Evolutionary conservation across 2,329 filamentous ascomycete species (phyloP).

Genomic region (Shiraia sp.): DNA sequence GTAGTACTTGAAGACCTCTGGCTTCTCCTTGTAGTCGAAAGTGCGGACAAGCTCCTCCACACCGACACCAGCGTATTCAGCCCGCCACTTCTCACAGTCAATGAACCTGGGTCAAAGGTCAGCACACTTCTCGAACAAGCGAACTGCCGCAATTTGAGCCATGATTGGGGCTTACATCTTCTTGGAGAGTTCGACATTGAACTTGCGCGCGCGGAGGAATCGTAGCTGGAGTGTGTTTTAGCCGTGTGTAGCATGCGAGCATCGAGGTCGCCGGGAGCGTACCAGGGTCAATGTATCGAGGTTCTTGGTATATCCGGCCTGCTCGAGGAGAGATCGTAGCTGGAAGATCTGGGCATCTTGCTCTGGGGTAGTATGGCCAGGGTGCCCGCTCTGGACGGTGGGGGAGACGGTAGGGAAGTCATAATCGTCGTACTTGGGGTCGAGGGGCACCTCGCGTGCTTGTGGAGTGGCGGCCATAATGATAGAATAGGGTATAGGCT

Average conservation of each 20-base stretch:
- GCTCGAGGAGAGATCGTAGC: conserved; percentile 82
- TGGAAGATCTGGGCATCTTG: conserved; percentile 90
- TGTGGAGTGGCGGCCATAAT: conserved; percentile 37
- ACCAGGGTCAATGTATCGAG: conserved; percentile 93
- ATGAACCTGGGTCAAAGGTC: conserved; percentile 71
- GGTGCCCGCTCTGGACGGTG: conserved; percentile 73
- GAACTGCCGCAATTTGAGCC: background rate
- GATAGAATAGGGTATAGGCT: conserved; percentile 2
- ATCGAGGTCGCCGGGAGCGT: conserved; percentile 43
- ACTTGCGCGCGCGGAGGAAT: conserved; percentile 93
- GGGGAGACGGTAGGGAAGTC: conserved; percentile 84
- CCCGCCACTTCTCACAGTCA: conserved; percentile 88
- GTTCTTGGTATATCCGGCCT: conserved; percentile 77
- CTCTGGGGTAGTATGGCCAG: conserved; percentile 81
- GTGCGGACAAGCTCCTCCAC: conserved; percentile 78
- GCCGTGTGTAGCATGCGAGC: conserved; percentile 1
- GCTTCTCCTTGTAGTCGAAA: conserved; percentile 88
- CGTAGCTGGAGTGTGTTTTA: conserved; percentile 63
- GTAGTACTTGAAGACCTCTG: conserved; percentile 85
- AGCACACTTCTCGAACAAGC: conserved; percentile 23
- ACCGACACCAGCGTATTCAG: conserved; percentile 67
- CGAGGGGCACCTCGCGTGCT: conserved; percentile 54
- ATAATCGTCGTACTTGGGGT: conserved; percentile 95
- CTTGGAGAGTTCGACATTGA: conserved; percentile 82
- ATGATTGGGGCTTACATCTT: conserved; percentile 72